Base-by-base conservation (phyloP, 768 basidiomycete species). In the Omphalotus guepiniiformis region DNA sequence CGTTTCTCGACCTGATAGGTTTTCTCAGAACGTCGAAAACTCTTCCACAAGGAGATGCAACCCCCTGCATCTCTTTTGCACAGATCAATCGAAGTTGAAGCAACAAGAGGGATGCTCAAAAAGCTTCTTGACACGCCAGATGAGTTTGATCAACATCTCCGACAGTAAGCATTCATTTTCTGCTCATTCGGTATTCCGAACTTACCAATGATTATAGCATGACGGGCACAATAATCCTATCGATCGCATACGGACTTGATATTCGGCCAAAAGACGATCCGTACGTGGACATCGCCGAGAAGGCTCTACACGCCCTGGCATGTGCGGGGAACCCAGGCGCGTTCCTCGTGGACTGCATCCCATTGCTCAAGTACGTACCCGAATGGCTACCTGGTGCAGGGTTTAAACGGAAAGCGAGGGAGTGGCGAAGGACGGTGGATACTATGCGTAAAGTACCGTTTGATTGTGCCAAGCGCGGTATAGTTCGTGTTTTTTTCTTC, bases 361-460 rank as follows among this genome's bases (percentile, higher is more conserved):
- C 62, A 9, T 38, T 23, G 18, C 42, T 65, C n/a, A 39, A 68
- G 55, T 62, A 73, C 29, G 52, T 78, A 11, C 76, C 76, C 0
- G 59, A 53, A 29, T 78, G 74, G 72, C 35, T 76, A 9, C 75
- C 74, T 5, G 76, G 76, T 0, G 69, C 72, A n/a, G 64, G 63
- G 1, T 78, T 78, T 49, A 65, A 75, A 52, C 59, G 60, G 25
- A 65, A 63, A 42, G 75, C 74, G 2, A 56, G 58, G 22, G 46
- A 50, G 15, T 71, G 70, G 69, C 62, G 58, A 28, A 57, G 53
- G 48, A 55, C 61, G 2, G 61, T 67, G 6, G 47, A 58, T 7
- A 62, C 59, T 9, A 67, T 73, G 60, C 57, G 63, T 15, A 62
- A 69, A 3, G 55, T 58, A 2, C 73, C 73, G 0, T 75, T 67